phyloP scores from a whole-genome alignment of 768 basidiomycete species.

The Mycena belliarum region DNA sequence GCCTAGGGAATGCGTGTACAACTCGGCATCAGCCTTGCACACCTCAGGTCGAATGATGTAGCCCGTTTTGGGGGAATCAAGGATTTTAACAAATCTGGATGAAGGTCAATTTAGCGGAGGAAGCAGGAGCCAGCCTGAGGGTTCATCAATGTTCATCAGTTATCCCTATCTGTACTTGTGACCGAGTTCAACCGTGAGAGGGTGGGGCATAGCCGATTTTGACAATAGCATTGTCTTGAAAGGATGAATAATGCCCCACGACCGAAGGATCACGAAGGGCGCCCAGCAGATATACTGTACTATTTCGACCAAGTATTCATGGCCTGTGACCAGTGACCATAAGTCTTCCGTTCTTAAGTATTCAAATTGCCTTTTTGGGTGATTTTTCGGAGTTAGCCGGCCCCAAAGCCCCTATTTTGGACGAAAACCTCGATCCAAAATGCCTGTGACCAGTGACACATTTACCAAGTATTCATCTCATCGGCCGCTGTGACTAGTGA shows the following conservation, averaged over 20 bases:
- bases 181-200: constrained; percentile 52
- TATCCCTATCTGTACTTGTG: constrained; percentile 38
- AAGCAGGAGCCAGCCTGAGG: too few species aligned
- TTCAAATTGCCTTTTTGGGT: too few species aligned
- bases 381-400: too few species aligned
- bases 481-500: too few species aligned
- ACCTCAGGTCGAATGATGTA: constrained; percentile 39
- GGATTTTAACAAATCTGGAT: constrained; percentile 47
- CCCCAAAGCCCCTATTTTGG: too few species aligned
- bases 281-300: constrained; percentile 52
- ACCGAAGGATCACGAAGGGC: constrained; percentile 45
- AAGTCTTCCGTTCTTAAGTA: too few species aligned
- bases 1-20: constrained; percentile 15
- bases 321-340: too few species aligned
- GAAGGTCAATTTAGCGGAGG: not conserved
- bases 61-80: constrained; percentile 67
- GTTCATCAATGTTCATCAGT: constrained; percentile 25
- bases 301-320: too few species aligned
- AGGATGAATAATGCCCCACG: constrained; percentile 56
- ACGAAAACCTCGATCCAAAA: too few species aligned
- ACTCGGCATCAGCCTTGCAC: constrained; percentile 31
- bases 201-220: constrained; percentile 50
- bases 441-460: too few species aligned
- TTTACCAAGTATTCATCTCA: too few species aligned
- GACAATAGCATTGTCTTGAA: constrained; percentile 60